Evolutionary conservation across 805 yeast genomes (phyloP).

Genomic region (Henningerozyma blattae): DNA sequence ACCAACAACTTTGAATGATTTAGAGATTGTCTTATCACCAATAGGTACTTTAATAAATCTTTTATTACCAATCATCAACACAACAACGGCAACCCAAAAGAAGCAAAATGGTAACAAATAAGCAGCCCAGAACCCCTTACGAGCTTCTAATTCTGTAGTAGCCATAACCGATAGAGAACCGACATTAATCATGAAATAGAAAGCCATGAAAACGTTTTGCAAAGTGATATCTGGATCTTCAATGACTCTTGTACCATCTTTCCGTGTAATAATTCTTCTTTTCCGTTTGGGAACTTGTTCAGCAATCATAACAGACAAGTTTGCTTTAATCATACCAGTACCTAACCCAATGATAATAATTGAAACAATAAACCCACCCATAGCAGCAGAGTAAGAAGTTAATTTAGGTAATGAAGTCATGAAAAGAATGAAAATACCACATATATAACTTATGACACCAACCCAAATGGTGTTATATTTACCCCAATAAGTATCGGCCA

Average conservation of each 20-base stretch:
- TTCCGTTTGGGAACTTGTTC: constrained; percentile 54
- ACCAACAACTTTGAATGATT: constrained; percentile 34
- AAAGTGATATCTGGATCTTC: constrained; percentile 57
- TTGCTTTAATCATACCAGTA: constrained; percentile 71
- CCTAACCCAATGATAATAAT: constrained; percentile 51
- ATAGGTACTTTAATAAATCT: constrained; percentile 47
- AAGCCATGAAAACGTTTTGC: constrained; percentile 62
- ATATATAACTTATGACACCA: constrained; percentile 44
- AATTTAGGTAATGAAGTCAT: constrained; percentile 53
- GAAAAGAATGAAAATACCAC: constrained; percentile 52
- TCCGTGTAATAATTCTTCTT: constrained; percentile 44
- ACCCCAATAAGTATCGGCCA: constrained; percentile 65
- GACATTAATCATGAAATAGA: constrained; percentile 62
- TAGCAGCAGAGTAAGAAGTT: constrained; percentile 38
- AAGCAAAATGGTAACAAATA: constrained; percentile 58
- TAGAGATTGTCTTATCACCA: constrained; percentile 44
- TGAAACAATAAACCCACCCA: constrained; percentile 45
- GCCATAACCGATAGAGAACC: constrained; percentile 68
- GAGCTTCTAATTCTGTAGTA: constrained; percentile 56
- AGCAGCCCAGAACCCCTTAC: constrained; percentile 63
- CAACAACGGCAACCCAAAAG: constrained; percentile 45
- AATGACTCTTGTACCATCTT: constrained; percentile 55
- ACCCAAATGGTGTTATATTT: constrained; percentile 54
- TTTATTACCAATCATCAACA: constrained; percentile 40
- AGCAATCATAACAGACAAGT: constrained; percentile 56